Evolutionary conservation across 352 stramenopile genomes (phyloP).

Genomic region (Phytophthora ramorum): DNA sequence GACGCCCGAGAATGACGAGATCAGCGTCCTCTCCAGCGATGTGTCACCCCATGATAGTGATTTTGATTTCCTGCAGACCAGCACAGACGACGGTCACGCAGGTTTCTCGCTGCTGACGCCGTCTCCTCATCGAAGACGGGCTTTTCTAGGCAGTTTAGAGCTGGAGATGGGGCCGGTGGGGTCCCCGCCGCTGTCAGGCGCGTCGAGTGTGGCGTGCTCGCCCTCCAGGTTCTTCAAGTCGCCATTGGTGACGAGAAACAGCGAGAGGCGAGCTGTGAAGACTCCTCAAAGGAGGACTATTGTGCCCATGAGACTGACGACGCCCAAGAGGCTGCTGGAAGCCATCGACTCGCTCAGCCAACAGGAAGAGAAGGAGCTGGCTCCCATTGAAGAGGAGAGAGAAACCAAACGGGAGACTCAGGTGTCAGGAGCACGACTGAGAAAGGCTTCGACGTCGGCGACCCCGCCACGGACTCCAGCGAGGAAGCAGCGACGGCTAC

Average conservation of each 20-base stretch:
- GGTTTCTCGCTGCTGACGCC: slow-evolving; percentile 65
- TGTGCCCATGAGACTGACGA: slow-evolving; percentile 13
- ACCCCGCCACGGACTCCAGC: slow-evolving; percentile 33
- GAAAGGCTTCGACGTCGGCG: slow-evolving; percentile 11
- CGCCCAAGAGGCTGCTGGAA: slow-evolving; percentile 26
- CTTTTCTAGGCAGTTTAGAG: slow-evolving; percentile 7
- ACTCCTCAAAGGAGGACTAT: slow-evolving; percentile 24
- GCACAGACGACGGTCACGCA: not conserved
- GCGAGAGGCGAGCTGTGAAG: slow-evolving; percentile 7
- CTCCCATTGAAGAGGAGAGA: slow-evolving; percentile 10
- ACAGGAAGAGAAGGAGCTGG: slow-evolving; percentile 21
- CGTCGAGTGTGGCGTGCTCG: slow-evolving; percentile 45
- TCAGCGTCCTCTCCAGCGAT: slow-evolving; percentile 65
- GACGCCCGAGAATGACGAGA: slow-evolving; percentile 39
- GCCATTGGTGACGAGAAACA: slow-evolving; percentile 38
- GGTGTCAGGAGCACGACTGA: not conserved
- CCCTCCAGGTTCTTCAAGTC: slow-evolving; percentile 84
- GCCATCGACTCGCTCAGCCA: slow-evolving; percentile 25
- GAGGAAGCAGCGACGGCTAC: slow-evolving; percentile 40
- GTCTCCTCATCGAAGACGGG: slow-evolving; percentile 37
- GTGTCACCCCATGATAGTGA: slow-evolving; percentile 49
- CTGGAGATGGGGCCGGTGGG: slow-evolving; percentile 14
- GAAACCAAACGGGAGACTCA: slow-evolving; percentile 2
- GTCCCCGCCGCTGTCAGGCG: slow-evolving; percentile 34
- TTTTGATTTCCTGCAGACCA: slow-evolving; percentile 61